A percentile compares a stretch with the other conserved stretches of the same genome.
These are phyloP conservation scores for Plantago elongata DNA, from an alignment of 257 asterid genomes.

Conservation along the genomic window DNA sequence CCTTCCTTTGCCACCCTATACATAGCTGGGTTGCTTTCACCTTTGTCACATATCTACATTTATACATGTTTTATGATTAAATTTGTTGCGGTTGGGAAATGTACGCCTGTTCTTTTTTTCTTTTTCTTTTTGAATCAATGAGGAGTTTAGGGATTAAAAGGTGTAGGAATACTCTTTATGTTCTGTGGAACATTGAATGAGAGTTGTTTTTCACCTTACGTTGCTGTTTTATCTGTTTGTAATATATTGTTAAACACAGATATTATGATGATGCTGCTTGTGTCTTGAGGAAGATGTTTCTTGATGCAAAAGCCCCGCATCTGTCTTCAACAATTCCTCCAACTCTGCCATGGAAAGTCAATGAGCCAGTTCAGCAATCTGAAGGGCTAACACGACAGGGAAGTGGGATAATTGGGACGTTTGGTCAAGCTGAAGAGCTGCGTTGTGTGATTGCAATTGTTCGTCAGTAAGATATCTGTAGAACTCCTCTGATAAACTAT, in stretches of 20 bases:
- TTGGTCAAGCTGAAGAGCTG: constrained; percentile 93
- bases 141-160: too few relatives aligned
- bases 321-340: constrained; percentile 88
- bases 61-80: too few relatives aligned
- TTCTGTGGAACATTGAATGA: too few relatives aligned
- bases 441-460: constrained; percentile 89
- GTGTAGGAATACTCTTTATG: too few relatives aligned
- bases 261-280: constrained; percentile 96
- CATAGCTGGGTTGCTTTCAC: too few relatives aligned
- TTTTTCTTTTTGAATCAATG: too few relatives aligned
- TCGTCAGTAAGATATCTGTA: constrained; percentile 69
- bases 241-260: constrained; percentile 38
- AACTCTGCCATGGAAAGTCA: constrained; percentile 82
- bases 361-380: constrained; percentile 71
- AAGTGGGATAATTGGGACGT: constrained; percentile 86
- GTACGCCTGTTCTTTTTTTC: too few relatives aligned
- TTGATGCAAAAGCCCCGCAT: constrained; percentile 98
- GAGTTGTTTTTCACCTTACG: background rate
- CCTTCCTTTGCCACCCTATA: too few relatives aligned
- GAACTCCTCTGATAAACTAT: constrained; percentile 15
- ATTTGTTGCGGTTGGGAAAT: too few relatives aligned
- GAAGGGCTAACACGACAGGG: constrained; percentile 96
- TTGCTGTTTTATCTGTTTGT: constrained; percentile 9
- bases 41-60: too few relatives aligned
- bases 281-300: constrained; percentile 86